phyloP scores from a whole-genome alignment of 2,329 filamentous ascomycete species.

The Metarhizium robertsii region DNA sequence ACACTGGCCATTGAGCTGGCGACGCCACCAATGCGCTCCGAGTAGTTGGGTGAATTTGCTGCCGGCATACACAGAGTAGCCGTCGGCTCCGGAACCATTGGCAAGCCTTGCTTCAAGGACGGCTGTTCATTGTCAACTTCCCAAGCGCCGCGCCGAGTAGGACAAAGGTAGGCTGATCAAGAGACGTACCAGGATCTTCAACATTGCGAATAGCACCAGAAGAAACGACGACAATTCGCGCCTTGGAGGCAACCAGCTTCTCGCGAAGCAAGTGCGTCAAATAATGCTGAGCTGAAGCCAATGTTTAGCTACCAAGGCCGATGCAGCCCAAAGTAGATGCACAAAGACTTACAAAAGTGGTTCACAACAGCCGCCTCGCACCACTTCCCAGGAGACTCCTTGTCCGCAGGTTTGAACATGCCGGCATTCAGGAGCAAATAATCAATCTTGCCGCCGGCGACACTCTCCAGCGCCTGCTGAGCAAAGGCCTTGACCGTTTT shows the following conservation, averaged over 20 bases:
- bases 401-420: conserved; percentile 25
- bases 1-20: conserved; percentile 34
- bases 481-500: conserved; percentile 37
- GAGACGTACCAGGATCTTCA: conserved; percentile 24
- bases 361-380: conserved; percentile 42
- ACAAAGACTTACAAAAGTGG: conserved; percentile 33
- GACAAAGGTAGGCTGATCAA: not conserved
- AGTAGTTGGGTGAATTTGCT: conserved; percentile 44
- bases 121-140: conserved; percentile 16
- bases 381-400: conserved; percentile 35
- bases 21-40: conserved; percentile 46
- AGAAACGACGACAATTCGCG: conserved; percentile 41
- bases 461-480: conserved; percentile 27
- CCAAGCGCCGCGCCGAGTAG: not conserved
- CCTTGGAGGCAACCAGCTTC: conserved; percentile 35
- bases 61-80: conserved; percentile 25
- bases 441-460: conserved; percentile 34
- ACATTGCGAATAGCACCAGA: conserved; percentile 37
- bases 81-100: conserved; percentile 24
- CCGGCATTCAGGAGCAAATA: conserved; percentile 42
- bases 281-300: conserved; percentile 40
- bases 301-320: not conserved
- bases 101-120: conserved; percentile 29
- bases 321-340: not conserved
- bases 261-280: conserved; percentile 38